Base-by-base conservation (phyloP, 495 filamentous ascomycete species). In the Lasiosphaeria ovina region DNA sequence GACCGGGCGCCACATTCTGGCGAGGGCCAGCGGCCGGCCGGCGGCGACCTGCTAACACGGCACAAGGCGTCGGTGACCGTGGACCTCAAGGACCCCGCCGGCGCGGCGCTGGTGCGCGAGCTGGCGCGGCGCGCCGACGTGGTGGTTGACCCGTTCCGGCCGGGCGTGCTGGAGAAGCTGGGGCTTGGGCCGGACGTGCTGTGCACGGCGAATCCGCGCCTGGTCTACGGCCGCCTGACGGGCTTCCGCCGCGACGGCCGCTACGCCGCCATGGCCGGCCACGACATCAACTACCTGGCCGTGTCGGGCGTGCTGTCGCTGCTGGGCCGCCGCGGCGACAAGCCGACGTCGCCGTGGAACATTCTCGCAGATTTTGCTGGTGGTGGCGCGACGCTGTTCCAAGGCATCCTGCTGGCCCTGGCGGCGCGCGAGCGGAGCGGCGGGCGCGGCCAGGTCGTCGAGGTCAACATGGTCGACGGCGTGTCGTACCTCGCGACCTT, bases 391-490 rank as follows among this genome's bases (percentile, higher is more conserved):
- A 84, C 85, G 63, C 85, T 91, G 47, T 88, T 93, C 71, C 80
- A 69, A 67, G 88, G 87, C 47, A 84, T 89, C 64, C 75, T 91
- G 66, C 78, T 83, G 52, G 92, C 82, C 62, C 72, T 86, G 68
- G 64, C 86, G 36, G 79, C 66, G 42, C 74, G 79, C 53, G 81
- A 75, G 69, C 80, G 64, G 36, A 86, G 76, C 0, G 24, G 24
- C 24, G 92, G 92, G 0, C 77, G 77, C 12, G 93, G 92, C 0
- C 92, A 96, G 74, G 83, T 97, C 3, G 92, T 98, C 0, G 92
- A 97, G 73, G 90, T 88, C 3, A 97, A 96, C 74, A 98, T 98
- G 93, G 93, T 97, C 6, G 93, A 98, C 73, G 93, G 93, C 1
- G 83, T 83, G 24, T 83, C 84, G 8, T 92, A 91, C 67, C 72